Evolutionary conservation across 345 rosid genomes (phyloP), one percentile per base, ranked within the genome.

Genomic region (Gossypium sturtianum): DNA sequence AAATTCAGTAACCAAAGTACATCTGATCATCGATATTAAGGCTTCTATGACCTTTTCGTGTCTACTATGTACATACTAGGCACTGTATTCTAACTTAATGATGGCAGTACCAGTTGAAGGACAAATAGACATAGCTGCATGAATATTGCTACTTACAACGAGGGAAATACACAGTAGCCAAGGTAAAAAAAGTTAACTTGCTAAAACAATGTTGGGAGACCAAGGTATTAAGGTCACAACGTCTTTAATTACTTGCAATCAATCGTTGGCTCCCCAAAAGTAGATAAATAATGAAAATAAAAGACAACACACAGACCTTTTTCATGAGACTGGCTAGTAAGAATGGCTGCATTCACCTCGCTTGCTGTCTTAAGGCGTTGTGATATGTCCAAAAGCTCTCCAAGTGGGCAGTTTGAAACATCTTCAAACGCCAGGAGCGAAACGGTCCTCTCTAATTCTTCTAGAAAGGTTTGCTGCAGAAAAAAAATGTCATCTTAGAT

Each of bases 271-370:
- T 9, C 23, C 22, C 45, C 11, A 19, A 17, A 16, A n/a, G 22
- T 41, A 71, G 13, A 20, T 3, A 12, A 49, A 23, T 43, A 38
- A 20, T 13, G 7, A 38, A 25, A 38, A 38, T 9, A 13, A 47
- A 47, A 2, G 16, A 70, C 16, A 22, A 79, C 51, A 48, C 4
- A 47, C 57, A 11, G 66, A 94, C 99, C 97, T 90, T 96, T 94
- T 80, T 96, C 98, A 65, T 89, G 99, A 73, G 97, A 91, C 85
- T 93, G 99, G 84, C 99, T 93, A 45, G 94, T 96, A 74, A 96
- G 94, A 73, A 96, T 96, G 41, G 99, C 99, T 47, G 98, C 99
- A 68, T 96, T 93, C 69, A 96, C 94, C 80, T 93, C 98, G 83
- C 97, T 90, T 52, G 99, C 97, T 9, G 97, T 93, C 88, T 91